A percentile compares a stretch with the other conserved stretches of the same genome.
Conservation (phyloP, 2,329 filamentous ascomycete species). For the Stemphylium beticola region DNA sequence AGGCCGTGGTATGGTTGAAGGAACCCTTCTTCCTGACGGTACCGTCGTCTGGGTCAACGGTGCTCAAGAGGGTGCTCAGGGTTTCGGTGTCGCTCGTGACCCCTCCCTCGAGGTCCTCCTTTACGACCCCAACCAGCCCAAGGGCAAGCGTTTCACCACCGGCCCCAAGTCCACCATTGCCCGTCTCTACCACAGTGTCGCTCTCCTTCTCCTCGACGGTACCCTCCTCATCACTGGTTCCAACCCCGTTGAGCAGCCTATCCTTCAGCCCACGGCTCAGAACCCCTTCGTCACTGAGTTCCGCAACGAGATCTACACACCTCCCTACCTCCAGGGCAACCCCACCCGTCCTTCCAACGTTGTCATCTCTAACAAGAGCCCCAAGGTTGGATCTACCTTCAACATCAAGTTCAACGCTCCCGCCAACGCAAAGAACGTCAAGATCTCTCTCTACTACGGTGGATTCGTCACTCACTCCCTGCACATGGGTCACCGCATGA, state of each 20-base stretch:
- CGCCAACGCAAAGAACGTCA: conserved; percentile 51
- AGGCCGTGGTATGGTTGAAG: conserved; percentile 66
- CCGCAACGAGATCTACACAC: conserved; percentile 66
- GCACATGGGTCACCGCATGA: conserved; percentile 67
- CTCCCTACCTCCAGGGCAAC: conserved; percentile 63
- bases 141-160: conserved; percentile 59
- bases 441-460: conserved; percentile 63
- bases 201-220: conserved; percentile 65
- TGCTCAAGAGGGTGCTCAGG: conserved; percentile 63
- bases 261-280: conserved; percentile 53
- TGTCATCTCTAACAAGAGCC: conserved; percentile 51
- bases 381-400: conserved; percentile 55
- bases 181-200: conserved; percentile 66
- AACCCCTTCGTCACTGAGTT: conserved; percentile 65
- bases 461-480: conserved; percentile 67
- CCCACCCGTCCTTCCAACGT: conserved; percentile 60
- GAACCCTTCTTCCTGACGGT: conserved; percentile 65
- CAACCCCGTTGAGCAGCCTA: conserved; percentile 65
- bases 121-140: conserved; percentile 61
- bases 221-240: conserved; percentile 66
- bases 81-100: conserved; percentile 62
- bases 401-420: conserved; percentile 56
- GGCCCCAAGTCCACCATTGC: conserved; percentile 53
- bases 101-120: conserved; percentile 64
- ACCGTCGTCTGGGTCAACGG: conserved; percentile 69